Base-by-base conservation (phyloP, 106 monocot genomes). In the Chionographis japonica region DNA sequence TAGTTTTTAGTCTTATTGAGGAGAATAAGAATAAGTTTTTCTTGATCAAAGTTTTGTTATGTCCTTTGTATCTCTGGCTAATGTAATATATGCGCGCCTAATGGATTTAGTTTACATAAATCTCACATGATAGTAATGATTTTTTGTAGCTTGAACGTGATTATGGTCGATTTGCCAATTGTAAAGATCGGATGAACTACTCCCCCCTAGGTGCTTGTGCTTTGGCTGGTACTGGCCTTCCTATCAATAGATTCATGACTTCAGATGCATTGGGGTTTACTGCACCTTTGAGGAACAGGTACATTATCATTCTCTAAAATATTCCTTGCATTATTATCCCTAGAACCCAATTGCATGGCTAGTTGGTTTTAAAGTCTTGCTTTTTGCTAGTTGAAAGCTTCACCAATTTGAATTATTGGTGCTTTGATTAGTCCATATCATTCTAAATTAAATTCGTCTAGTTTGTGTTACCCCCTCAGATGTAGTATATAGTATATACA, bases 181-280 rank as follows among this genome's bases (percentile, higher is more conserved):
- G 89, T 78, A 86, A 78, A 67, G 80, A 82, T 37, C 79, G 89
- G 36, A 59, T 92, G 82, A 97, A 97, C 64, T 85, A 84, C 63
- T 89, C 89, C 42, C 97, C 97, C n/a, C 73, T 97, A 17, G 97
- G 97, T 78, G 89, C 97, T 56, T 92, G 97, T 85, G 97, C 97
- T 68, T 83, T 97, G 76, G 97, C 97, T 78, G 97, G 97, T 52
- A 97, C 97, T 64, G 97, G 97, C 4, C 92, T 97, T 80, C 92
- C 97, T n/a, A 97, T 97, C 61, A 75, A 97, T 72, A 84, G 97
- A 69, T 97, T 89, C 68, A 80, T 89, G 77, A 97, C 97, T 74
- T 86, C 97, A 70, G 72, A 83, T 46, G 84, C 86, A 39, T 75
- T 97, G 71, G 84, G 80, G 37, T 97, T 97, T 83, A 87, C 82